Evolutionary conservation across 345 rosid species (phyloP).

Genomic region (Arabis alpina): DNA sequence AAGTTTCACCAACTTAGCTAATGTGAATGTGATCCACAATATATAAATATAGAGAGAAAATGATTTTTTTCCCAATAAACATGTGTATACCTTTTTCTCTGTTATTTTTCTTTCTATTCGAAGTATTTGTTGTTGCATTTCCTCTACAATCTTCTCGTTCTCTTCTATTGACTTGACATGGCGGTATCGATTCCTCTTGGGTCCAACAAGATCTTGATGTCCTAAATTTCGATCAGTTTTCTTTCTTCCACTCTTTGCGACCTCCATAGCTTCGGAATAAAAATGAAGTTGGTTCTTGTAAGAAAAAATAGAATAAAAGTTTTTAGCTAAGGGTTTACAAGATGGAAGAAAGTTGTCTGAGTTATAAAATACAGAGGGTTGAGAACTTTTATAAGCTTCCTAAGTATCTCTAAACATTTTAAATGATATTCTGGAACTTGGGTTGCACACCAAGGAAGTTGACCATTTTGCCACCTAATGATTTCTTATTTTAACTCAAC

Average conservation of each 20-base stretch:
- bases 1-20: background rate
- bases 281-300: background rate
- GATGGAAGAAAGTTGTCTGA: background rate
- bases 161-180: conserved; percentile 1
- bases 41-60: background rate
- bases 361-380: background rate
- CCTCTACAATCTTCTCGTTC: conserved; percentile 27
- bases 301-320: background rate
- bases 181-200: background rate
- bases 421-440: background rate
- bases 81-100: conserved; percentile 18
- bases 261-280: conserved; percentile 21
- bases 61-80: background rate
- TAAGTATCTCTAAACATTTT: background rate
- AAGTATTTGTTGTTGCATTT: conserved; percentile 27
- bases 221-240: background rate
- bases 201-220: background rate
- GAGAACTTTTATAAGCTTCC: background rate
- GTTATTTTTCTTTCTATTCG: background rate
- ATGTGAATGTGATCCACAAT: background rate
- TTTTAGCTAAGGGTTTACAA: background rate
- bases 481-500: background rate
- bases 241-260: background rate
- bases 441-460: conserved; percentile 35
- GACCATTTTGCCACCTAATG: conserved; percentile 11